phyloP scores from a whole-genome alignment of 768 basidiomycete species.

The Mycena polygramma region DNA sequence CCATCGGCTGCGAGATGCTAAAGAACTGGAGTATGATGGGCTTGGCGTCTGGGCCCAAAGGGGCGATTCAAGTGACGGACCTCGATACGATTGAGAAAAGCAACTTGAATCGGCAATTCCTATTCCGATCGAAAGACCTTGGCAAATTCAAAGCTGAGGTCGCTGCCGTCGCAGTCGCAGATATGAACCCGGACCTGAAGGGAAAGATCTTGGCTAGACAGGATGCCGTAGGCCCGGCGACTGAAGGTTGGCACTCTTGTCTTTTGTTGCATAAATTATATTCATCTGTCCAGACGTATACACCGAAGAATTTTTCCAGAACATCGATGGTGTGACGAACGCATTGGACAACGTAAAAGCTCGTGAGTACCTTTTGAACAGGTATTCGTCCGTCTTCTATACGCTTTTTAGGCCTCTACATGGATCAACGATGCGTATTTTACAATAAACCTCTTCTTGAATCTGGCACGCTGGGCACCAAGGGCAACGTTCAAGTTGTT shows the following conservation, averaged over 20 bases:
- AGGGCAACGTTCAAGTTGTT: constrained; percentile 97
- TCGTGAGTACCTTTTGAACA: constrained; percentile 64
- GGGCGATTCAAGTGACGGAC: constrained; percentile 93
- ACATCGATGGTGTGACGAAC: constrained; percentile 95
- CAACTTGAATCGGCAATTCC: constrained; percentile 97
- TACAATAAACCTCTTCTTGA: constrained; percentile 96
- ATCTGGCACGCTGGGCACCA: constrained; percentile 97
- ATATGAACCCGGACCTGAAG: constrained; percentile 94
- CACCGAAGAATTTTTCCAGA: constrained; percentile 87
- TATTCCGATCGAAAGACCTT: constrained; percentile 96
- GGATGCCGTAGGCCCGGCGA: constrained; percentile 92
- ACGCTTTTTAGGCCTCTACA: constrained; percentile 80
- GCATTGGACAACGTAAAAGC: constrained; percentile 97
- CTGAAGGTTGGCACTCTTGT: constrained; percentile 79
- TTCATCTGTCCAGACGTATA: constrained; percentile 76
- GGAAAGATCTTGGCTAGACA: constrained; percentile 91
- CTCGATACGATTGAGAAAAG: constrained; percentile 99
- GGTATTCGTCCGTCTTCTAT: constrained; percentile 9
- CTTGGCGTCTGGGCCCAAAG: constrained; percentile 82
- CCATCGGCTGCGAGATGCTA: constrained; percentile 99
- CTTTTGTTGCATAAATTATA: constrained; percentile 55
- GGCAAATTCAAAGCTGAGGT: constrained; percentile 98
- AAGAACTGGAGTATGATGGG: constrained; percentile 99
- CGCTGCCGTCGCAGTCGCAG: constrained; percentile 89
- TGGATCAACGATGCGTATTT: constrained; percentile 98